Percentiles rank a stretch among this genome's conserved stretches.
These are phyloP conservation scores for Sphaerulina vaccinii DNA, from an alignment of 2,329 filamentous ascomycete genomes.

Conservation along the genomic window DNA sequence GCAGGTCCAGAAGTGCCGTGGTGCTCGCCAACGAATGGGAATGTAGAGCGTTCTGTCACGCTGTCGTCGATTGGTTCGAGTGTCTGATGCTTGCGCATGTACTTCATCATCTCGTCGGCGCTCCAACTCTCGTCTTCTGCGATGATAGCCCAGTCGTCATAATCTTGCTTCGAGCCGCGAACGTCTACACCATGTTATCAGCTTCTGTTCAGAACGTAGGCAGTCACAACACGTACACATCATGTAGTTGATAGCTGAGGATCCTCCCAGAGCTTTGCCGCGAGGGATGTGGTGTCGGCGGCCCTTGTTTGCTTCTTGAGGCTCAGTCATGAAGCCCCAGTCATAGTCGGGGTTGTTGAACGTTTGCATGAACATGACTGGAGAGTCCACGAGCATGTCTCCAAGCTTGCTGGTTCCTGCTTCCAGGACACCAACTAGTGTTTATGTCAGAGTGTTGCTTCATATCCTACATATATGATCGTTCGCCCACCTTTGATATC, in stretches of 20 bases:
- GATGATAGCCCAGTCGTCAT: slow-evolving; percentile 47
- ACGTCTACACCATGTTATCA: slow-evolving; percentile 32
- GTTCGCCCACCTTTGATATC: slow-evolving; percentile 31
- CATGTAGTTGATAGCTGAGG: slow-evolving; percentile 42
- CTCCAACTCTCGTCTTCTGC: slow-evolving; percentile 47
- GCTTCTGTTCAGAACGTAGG: neutral
- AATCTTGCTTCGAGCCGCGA: slow-evolving; percentile 47
- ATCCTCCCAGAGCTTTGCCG: slow-evolving; percentile 43
- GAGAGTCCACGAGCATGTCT: slow-evolving; percentile 29
- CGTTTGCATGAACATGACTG: slow-evolving; percentile 29
- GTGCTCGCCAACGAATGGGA: slow-evolving; percentile 37
- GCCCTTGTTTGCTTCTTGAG: slow-evolving; percentile 24
- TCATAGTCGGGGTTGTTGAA: slow-evolving; percentile 31
- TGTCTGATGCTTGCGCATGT: slow-evolving; percentile 42
- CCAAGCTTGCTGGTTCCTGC: slow-evolving; percentile 32
- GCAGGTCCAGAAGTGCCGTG: slow-evolving; percentile 39
- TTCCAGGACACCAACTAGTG: slow-evolving; percentile 32
- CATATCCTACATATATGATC: neutral
- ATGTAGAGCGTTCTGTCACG: slow-evolving; percentile 31
- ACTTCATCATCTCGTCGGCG: slow-evolving; percentile 49
- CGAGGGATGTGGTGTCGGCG: slow-evolving; percentile 30
- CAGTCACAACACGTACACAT: slow-evolving; percentile 18
- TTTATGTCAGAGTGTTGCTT: neutral
- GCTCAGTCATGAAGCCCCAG: slow-evolving; percentile 28
- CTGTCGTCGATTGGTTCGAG: slow-evolving; percentile 36